Evolutionary conservation across 2,329 filamentous ascomycete genomes (phyloP), one percentile per base, ranked within the genome.

Genomic region (Elsinoe fawcettii): DNA sequence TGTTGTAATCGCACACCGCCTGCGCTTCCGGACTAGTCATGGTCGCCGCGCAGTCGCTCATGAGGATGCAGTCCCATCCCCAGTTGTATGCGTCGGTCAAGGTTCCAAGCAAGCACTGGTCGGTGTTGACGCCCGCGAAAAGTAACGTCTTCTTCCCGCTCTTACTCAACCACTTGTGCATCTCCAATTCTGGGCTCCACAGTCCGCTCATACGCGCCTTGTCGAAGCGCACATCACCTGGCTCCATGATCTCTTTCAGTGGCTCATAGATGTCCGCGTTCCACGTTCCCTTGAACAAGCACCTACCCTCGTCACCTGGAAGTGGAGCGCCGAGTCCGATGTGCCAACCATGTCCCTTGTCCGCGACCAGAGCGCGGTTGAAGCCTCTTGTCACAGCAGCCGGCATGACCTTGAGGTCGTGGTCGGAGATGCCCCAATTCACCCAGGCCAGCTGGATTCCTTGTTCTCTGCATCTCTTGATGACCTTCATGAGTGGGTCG

Each of bases 181-280:
- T 66, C 8, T 70, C 70, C 58, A 73, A 67, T 14, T 70, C 61
- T 5, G 69, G 70, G 44, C 67, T 70, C 71, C 72, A 74, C 25
- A 75, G 61, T 22, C 72, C 71, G 30, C 70, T 72, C 71, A 73
- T 73, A 49, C 71, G 67, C 27, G 71, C 70, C 58, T 74, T 74
- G 63, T 74, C 70, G 62, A 75, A 74, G 62, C 72, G 70, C 5
- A 74, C 63, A 55, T 74, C 72, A n/a, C 68, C 63, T n/a, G 67
- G 66, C 16, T 66, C 66, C 55, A 70, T 67, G 51, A 66, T 65
- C 23, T 64, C 65, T 59, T 72, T 70, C 49, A 74, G 64, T 2
- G 71, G 71, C 16, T 69, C 67, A 61, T 73, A 75, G 11, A 74
- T 69, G 30, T 73, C 70, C 12, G 71, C 70, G 47, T 74, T 74